Evolutionary conservation across 768 basidiomycete species (phyloP), one percentile per base, ranked within the genome.

Genomic region (Xerocomellus amylosporus): DNA sequence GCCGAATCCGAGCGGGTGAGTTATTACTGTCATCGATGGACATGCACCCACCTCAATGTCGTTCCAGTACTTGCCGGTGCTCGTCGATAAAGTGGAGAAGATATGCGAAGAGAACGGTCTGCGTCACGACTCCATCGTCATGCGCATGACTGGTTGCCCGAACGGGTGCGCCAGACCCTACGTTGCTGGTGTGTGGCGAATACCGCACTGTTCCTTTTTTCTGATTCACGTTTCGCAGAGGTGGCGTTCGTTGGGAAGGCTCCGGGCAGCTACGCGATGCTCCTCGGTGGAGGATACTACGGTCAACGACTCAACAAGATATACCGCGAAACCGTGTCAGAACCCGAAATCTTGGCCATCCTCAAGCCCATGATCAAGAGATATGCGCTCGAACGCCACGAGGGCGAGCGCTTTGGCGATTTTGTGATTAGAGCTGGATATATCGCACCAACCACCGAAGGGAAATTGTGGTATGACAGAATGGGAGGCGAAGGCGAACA

Each of bases 131-230:
- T 86, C 89, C 3, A 96, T 98, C 60, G 85, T 98, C 56, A 98
- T 99, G 96, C 84, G 96, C 49, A 98, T 98, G 95, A 98, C 95
- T 15, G 96, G 96, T 46, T 98, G 95, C 62, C 92, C 92, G 3
- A 94, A 93, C 64, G 93, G 92, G 36, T 94, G 94, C 69, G 91
- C 95, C 2, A 81, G 95, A 54, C 96, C 93, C 36, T 98, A 96
- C 71, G 76, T 95, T 42, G 96, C 91, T 45, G 89, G 89, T 86
- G 41, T 10, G 84, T 64, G 24, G 34, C 38, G 5, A 1, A 22
- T 3, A 19, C 5, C 3, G 4, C 40, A 33, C 36, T 31, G 34
- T 36, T 17, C 44, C 46, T 42, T 37, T n/a, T 19, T 48, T 28
- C 6, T 22, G 36, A 50, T 47, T 9, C 48, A 49, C 41, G 2